Conservation (phyloP, 768 basidiomycete genomes). For the Udeniomyces megalosporus region DNA sequence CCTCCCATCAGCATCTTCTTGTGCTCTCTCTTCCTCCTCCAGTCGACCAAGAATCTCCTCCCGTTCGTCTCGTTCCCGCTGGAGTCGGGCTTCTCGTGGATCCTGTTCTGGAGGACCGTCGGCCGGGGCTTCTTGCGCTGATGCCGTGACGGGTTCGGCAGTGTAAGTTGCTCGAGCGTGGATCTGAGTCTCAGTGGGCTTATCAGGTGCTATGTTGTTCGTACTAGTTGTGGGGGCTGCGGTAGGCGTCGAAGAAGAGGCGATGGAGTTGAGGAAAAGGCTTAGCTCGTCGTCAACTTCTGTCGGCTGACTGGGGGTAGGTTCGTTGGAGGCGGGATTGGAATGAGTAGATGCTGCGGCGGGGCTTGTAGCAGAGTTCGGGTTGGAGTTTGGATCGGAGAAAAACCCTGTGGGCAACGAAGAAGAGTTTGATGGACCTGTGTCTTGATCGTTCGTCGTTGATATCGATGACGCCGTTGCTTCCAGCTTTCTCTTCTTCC, state of each 20-base stretch:
- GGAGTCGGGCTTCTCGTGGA: background rate
- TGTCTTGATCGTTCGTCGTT: no score
- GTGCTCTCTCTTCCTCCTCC: slow-evolving; percentile 4
- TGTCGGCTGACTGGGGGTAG: background rate
- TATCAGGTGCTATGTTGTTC: background rate
- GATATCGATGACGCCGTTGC: no score
- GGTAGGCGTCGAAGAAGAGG: background rate
- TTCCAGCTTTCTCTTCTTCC: no score
- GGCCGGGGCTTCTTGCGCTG: background rate
- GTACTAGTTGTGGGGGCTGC: background rate
- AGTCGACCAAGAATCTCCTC: slow-evolving; percentile 1
- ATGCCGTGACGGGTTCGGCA: background rate
- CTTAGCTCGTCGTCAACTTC: no score
- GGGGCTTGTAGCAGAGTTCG: background rate
- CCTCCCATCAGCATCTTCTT: slow-evolving; percentile 4
- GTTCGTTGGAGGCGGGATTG: background rate
- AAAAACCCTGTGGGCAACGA: background rate
- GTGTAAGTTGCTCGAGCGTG: background rate
- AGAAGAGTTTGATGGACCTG: no score
- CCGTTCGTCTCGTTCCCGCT: background rate
- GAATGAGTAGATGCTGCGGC: background rate
- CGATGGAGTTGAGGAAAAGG: no score
- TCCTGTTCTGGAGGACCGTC: background rate
- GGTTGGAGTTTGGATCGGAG: background rate
- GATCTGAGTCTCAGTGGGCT: background rate